Conservation (phyloP, 2,329 filamentous ascomycete species). For the Fusarium sp. region DNA sequence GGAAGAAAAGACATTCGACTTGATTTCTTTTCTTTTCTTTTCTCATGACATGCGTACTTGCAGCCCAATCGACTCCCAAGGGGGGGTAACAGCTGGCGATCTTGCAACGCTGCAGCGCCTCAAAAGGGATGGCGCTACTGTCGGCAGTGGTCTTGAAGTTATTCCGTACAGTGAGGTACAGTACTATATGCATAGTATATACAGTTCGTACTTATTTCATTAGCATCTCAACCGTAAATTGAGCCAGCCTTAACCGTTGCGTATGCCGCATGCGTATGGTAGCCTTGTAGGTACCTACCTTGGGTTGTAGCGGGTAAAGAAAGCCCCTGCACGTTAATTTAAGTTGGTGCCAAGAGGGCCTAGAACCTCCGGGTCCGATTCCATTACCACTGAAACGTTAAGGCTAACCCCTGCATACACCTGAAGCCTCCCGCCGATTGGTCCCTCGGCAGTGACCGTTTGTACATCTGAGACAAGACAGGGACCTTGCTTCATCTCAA, state of each 20-base stretch:
- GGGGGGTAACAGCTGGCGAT: slow-evolving; percentile 15
- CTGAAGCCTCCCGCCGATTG: slow-evolving; percentile 17
- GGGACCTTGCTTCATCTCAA: slow-evolving; percentile 17
- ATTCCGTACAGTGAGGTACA: too few relatives aligned
- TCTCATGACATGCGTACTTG: slow-evolving; percentile 4
- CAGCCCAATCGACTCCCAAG: slow-evolving; percentile 24
- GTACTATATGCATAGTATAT: background rate
- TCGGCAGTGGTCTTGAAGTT: slow-evolving; percentile 23
- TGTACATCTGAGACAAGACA: slow-evolving; percentile 10
- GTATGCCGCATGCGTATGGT: too few relatives aligned
- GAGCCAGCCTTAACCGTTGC: background rate
- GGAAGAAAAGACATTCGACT: background rate
- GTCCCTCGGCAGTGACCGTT: slow-evolving; percentile 27
- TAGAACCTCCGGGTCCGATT: slow-evolving; percentile 26
- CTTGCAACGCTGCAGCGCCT: slow-evolving; percentile 18
- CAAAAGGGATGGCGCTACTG: slow-evolving; percentile 25
- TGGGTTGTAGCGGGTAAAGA: too few relatives aligned
- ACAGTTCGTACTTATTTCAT: too few relatives aligned
- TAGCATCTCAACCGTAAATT: too few relatives aligned
- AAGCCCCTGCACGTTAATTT: background rate
- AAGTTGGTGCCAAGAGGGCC: slow-evolving; percentile 31
- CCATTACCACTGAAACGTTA: slow-evolving; percentile 3
- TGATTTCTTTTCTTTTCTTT: background rate
- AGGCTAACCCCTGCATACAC: background rate
- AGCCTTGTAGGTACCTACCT: too few relatives aligned